Evolutionary conservation across 1,139 yeast genomes (phyloP), one percentile per base, ranked within the genome.

Genomic region (Fermentozyma sake): DNA sequence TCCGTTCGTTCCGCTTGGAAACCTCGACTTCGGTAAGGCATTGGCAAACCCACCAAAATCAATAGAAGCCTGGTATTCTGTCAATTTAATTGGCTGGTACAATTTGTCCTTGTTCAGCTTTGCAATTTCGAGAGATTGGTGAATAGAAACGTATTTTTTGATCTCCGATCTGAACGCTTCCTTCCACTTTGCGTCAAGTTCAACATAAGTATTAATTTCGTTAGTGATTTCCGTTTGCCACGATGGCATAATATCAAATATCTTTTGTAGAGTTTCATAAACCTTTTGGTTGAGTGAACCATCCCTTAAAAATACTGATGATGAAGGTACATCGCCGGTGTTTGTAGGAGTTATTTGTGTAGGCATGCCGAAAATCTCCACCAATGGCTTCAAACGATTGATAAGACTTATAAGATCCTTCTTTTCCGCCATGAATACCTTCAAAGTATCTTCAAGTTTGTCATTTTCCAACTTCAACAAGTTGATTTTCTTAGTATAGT

Each of bases 1-100:
- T 27, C 31, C 27, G 12, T 16, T 26, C 15, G 26, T 14, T 14
- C 21, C 30, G 16, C 33, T 24, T 22, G 31, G 7, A 27, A 14
- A 26, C 20, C 41, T 41, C 6, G 46, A 39, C 28, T 59, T 60
- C n/a, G 58, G 53, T 26, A 62, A 46, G 2, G 68, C 61, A 38
- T 60, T 60, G 22, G 44, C 41, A 30, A 42, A 52, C 9, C 70
- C 70, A 4, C 71, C 72, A 51, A 64, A 66, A 25, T 59, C 66
- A 23, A 61, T 44, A 22, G 68, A 58, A 2, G 70, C 72, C 34
- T 56, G 62, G 33, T 55, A 53, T 33, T 66, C 72, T 5, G 55
- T 49, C 32, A 61, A 32, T 29, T 49, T 52, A 10, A 46, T 46
- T 3, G 70, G 66, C 25, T 53, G 56, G 37, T 66, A 66, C 14